Evolutionary conservation across 129 eudicot species (phyloP).

Genomic region (Dittrichia graveolens): DNA sequence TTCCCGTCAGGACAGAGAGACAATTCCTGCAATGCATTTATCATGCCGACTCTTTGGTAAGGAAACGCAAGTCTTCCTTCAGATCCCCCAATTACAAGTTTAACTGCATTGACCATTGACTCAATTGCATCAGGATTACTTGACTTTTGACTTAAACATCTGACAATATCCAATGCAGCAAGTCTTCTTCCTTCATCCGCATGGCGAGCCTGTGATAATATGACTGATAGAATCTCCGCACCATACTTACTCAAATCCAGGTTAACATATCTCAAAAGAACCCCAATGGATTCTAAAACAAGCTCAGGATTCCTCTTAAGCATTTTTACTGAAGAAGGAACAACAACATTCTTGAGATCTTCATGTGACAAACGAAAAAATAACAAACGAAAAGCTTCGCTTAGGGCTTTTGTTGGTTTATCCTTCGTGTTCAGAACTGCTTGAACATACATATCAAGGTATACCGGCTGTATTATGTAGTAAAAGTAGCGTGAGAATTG

Average conservation of each 20-base stretch:
- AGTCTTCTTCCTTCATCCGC: constrained; percentile 86
- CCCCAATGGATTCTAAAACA: constrained; percentile 70
- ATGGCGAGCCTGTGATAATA: constrained; percentile 89
- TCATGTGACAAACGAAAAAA: constrained; percentile 70
- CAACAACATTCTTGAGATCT: constrained; percentile 65
- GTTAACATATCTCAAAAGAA: constrained; percentile 64
- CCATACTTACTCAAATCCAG: constrained; percentile 90
- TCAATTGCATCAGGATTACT: constrained; percentile 95
- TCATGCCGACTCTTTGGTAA: constrained; percentile 95
- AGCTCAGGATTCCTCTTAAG: constrained; percentile 97
- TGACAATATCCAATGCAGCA: constrained; percentile 70
- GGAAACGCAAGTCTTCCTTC: constrained; percentile 98
- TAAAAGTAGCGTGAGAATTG: constrained; percentile 12
- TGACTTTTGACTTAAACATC: constrained; percentile 74
- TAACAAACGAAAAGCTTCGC: constrained; percentile 80
- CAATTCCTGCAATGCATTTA: constrained; percentile 66
- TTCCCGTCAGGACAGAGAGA: constrained; percentile 83
- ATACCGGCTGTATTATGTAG: constrained; percentile 58
- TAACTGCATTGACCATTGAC: constrained; percentile 66
- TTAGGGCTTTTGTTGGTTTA: constrained; percentile 64
- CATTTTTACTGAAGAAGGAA: constrained; percentile 91
- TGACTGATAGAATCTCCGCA: constrained; percentile 70
- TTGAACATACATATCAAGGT: constrained; percentile 82
- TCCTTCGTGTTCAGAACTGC: constrained; percentile 77
- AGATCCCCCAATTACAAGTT: constrained; percentile 87